Evolutionary conservation across 2,329 filamentous ascomycete genomes (phyloP).

Genomic region (Microdochium nivale): DNA sequence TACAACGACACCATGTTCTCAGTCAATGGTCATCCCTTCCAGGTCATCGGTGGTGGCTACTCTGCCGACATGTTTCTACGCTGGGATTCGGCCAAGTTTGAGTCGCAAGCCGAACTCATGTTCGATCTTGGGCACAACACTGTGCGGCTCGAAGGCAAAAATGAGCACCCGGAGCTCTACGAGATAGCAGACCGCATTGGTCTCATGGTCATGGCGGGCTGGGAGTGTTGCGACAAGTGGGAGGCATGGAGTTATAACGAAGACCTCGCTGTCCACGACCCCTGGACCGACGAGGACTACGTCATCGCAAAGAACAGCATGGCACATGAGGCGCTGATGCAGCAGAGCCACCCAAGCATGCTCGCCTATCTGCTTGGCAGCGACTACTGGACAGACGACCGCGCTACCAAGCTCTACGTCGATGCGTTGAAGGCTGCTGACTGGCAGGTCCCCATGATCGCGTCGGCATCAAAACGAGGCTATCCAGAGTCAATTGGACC

Average conservation of each 20-base stretch:
- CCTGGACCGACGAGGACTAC: slow-evolving; percentile 48
- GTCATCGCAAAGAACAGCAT: slow-evolving; percentile 43
- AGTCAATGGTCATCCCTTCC: slow-evolving; percentile 49
- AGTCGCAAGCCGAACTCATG: slow-evolving; percentile 39
- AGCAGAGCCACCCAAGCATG: slow-evolving; percentile 51
- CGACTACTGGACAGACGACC: slow-evolving; percentile 54
- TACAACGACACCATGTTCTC: slow-evolving; percentile 46
- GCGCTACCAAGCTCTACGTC: slow-evolving; percentile 44
- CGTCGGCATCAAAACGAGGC: slow-evolving; percentile 47
- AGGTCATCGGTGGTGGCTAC: slow-evolving; percentile 53
- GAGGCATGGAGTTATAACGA: slow-evolving; percentile 55
- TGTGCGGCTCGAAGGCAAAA: slow-evolving; percentile 54
- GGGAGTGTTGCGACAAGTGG: slow-evolving; percentile 64
- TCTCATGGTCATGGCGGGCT: slow-evolving; percentile 53
- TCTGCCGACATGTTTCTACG: slow-evolving; percentile 53
- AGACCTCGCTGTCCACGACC: slow-evolving; percentile 30
- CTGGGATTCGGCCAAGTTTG: slow-evolving; percentile 39
- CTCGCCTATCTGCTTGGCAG: slow-evolving; percentile 51
- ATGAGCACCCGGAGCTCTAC: slow-evolving; percentile 54
- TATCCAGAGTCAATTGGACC: slow-evolving; percentile 42
- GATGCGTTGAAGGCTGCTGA: slow-evolving; percentile 37
- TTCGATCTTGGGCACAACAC: slow-evolving; percentile 56
- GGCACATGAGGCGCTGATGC: slow-evolving; percentile 49
- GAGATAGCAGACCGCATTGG: slow-evolving; percentile 49
- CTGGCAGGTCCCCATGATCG: slow-evolving; percentile 49